phyloP scores from a whole-genome alignment of 768 basidiomycete species.

The Boletus reticuloceps region DNA sequence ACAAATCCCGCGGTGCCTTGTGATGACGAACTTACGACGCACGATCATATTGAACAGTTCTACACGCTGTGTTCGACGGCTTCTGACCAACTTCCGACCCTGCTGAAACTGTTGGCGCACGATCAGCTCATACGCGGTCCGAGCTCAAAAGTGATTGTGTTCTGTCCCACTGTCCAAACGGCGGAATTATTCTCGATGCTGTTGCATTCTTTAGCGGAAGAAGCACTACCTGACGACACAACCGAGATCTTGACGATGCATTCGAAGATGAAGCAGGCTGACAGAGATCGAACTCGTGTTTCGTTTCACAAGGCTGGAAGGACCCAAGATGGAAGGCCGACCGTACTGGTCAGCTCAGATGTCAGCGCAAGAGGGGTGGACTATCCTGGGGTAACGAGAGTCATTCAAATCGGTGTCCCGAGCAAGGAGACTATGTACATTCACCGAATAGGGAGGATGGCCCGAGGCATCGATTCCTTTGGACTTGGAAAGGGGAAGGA shows the following conservation, averaged over 20 bases:
- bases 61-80: constrained; percentile 69
- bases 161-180: constrained; percentile 82
- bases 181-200: constrained; percentile 72
- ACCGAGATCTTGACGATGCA: constrained; percentile 79
- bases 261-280: constrained; percentile 50
- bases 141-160: constrained; percentile 74
- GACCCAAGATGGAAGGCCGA: constrained; percentile 36
- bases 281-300: constrained; percentile 26
- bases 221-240: constrained; percentile 48
- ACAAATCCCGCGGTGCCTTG: background rate
- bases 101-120: constrained; percentile 77
- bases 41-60: constrained; percentile 78
- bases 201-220: constrained; percentile 46
- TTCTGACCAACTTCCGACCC: constrained; percentile 71
- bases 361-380: constrained; percentile 88
- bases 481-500: constrained; percentile 29
- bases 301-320: constrained; percentile 11
- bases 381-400: constrained; percentile 84
- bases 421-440: constrained; percentile 67
- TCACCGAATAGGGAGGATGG: constrained; percentile 85
- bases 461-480: constrained; percentile 54
- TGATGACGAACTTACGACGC: constrained; percentile 44
- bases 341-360: constrained; percentile 81
- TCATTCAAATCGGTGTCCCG: constrained; percentile 90
- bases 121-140: constrained; percentile 76